A percentile compares a stretch with the other conserved stretches of the same genome.
Evolutionary conservation across 2,329 filamentous ascomycete species (phyloP).

Genomic region (Monilinia laxa): DNA sequence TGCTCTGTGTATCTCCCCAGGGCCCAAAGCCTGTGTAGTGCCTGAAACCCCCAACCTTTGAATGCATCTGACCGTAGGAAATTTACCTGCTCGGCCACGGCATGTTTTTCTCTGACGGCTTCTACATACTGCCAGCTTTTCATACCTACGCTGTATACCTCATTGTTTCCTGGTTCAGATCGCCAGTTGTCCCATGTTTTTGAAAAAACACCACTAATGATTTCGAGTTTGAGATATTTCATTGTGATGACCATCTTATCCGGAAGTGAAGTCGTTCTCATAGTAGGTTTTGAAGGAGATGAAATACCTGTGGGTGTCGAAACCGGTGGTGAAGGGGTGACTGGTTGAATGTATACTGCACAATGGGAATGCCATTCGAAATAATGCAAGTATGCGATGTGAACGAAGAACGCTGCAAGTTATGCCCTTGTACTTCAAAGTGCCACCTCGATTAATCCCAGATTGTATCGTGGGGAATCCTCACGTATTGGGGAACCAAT

Average conservation of each 20-base stretch:
- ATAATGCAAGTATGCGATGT: constrained; percentile 52
- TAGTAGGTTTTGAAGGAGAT: no score
- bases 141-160: no score
- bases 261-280: constrained; percentile 30
- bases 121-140: background rate
- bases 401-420: constrained; percentile 59
- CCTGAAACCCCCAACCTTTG: background rate
- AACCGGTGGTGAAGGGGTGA: no score
- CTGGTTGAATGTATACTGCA: no score
- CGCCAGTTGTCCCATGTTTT: background rate
- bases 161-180: background rate
- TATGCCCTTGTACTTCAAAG: constrained; percentile 13
- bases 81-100: background rate
- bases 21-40: no score
- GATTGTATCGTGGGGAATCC: constrained; percentile 23
- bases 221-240: constrained; percentile 82
- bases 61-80: background rate
- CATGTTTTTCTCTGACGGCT: background rate
- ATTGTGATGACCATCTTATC: constrained; percentile 34
- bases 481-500: constrained; percentile 33
- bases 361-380: background rate
- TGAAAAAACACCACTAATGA: constrained; percentile 69
- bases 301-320: no score
- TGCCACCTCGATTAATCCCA: constrained; percentile 11
- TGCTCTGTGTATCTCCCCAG: background rate